Base-by-base conservation (phyloP, 257 asterid genomes). In the Echium plantagineum region DNA sequence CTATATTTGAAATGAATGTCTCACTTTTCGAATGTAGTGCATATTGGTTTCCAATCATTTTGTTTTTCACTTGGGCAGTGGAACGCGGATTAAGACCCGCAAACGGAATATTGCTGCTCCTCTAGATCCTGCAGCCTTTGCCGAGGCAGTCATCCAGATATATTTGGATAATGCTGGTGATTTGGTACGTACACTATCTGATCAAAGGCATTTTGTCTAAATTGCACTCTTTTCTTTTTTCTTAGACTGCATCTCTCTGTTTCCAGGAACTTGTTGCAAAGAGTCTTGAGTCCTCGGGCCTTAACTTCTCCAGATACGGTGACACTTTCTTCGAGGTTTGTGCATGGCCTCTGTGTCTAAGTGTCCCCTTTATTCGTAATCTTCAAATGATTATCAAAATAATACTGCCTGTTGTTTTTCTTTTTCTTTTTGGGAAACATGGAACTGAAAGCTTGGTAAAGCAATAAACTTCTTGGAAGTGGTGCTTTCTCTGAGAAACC, bases 81-180 rank as follows among this genome's bases (percentile, higher is more conserved):
- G 98, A 57, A 82, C 95, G 98, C 98, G 98, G 98, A 91, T 91
- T 81, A 88, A 91, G 98, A 88, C 98, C 98, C 98, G 97, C 98
- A 91, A 91, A 81, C 94, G 97, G 90, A 91, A 91, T 75, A 91
- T 91, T 63, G 86, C 98, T 19, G 98, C 94, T 52, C 97, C 98
- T 0, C 83, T 91, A 81, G 98, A 91, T 94, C 94, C 98, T 88
- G 95, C 97, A 72, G 86, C 94, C 67, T 91, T 91, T 82, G 86
- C 98, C 68, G 98, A 91, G 88, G 98, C 96, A 88, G 98, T 88
- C 89, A 94, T 93, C 90, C 95, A 93, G 97, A 84, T 93, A 63
- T 93, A 88, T 80, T 78, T 93, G 87, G 98, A 93, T 81, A 93
- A 93, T 88, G 95, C 97, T 84, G 98, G 98, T 89, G 98, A 93